Base-by-base conservation (phyloP, 495 filamentous ascomycete species). In the Penicillium desertorum region DNA sequence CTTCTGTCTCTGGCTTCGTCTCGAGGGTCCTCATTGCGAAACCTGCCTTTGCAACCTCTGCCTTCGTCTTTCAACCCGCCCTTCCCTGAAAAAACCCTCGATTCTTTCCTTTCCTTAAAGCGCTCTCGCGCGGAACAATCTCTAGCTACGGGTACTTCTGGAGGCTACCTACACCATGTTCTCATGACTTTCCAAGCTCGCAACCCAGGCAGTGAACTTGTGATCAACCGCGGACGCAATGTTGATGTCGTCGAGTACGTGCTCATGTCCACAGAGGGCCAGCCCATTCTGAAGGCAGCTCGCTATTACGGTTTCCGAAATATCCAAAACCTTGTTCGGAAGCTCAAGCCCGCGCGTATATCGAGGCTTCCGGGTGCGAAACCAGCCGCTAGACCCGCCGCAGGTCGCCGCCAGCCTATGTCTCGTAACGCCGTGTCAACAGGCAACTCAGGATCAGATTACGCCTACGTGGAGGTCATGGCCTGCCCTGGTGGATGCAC, bases 401-500 rank as follows among this genome's bases (percentile, higher is more conserved):
- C 62, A 76, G 74, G 62, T 70, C 80, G 57, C 62, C 76, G 58
- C 69, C 67, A 66, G 49, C 68, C 66, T 30, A 47, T 68, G 23
- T 72, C 71, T 20, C 71, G 75, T 3, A 70, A 71, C 50, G 62
- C 60, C 3, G 66, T 64, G 0, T 44, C 71, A 4, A 46, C 52
- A 3, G 64, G 64, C 14, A 73, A 75, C 14, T 70, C 80, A 5
- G 78, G 72, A 17, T 67, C 72, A 20, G 89, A 94, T 12, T 92
- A 90, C 65, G 84, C 85, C 22, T 98, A 96, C 72, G 90, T 98
- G 11, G 94, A 98, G 67, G 95, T 98, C 34, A 98, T 98, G 94
- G 94, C 94, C 27, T 98, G 94, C 73, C 94, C 94, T 0, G 94
- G 95, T 10, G 94, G 94, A 1, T 98, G 94, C 71, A 98, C 94